These are phyloP conservation scores for Cordyceps farinosa DNA, from an alignment of 2,329 filamentous ascomycete species.

Conservation along the genomic window DNA sequence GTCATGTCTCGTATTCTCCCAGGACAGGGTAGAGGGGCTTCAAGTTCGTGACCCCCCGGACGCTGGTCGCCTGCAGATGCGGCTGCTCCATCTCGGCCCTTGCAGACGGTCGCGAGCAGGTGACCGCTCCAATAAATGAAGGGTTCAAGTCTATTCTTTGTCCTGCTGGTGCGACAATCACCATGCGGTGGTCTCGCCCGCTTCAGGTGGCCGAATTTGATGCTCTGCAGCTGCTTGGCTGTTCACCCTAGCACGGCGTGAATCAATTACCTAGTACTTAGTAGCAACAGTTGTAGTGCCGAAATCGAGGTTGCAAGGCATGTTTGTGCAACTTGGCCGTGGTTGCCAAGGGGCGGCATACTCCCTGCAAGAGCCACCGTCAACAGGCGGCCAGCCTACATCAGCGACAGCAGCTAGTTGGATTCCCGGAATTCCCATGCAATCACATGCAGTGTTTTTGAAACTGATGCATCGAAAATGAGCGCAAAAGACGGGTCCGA, in stretches of 20 bases:
- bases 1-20: not conserved
- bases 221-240: not conserved
- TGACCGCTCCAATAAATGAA: not conserved
- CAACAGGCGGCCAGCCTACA: not conserved
- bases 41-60: not conserved
- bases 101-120: not conserved
- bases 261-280: too few relatives aligned
- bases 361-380: constrained; percentile 7
- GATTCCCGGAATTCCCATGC: not conserved
- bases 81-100: not conserved
- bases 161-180: too few relatives aligned
- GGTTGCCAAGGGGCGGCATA: not conserved
- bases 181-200: not conserved
- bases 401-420: not conserved
- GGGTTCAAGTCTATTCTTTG: too few relatives aligned
- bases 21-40: not conserved
- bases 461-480: not conserved
- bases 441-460: not conserved
- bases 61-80: not conserved
- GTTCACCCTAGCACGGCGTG: too few relatives aligned
- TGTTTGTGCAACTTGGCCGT: not conserved
- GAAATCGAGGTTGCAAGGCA: not conserved
- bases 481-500: not conserved
- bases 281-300: not conserved
- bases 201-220: not conserved